Conservation (phyloP, 1,284 basidiomycete genomes). For the Melampsora larici-populina region DNA sequence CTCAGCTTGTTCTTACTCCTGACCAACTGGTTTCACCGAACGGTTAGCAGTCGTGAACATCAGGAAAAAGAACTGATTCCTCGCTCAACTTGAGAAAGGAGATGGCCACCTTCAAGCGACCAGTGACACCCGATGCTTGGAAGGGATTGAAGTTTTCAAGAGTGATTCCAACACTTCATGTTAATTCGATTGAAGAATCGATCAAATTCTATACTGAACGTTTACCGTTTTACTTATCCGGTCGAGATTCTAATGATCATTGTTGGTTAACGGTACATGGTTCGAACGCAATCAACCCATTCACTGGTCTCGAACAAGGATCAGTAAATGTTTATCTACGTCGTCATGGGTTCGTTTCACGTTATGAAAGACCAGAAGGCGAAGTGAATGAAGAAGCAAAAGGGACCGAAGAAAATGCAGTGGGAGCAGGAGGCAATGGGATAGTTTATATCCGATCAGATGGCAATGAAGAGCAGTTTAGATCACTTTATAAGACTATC, state of each 20-base stretch:
- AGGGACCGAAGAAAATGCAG: neutral
- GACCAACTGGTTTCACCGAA: no score
- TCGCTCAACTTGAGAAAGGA: no score
- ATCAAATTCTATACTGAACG: conserved; percentile 1
- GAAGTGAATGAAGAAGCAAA: no score
- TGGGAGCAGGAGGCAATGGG: neutral
- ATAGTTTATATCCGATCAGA: conserved; percentile 1
- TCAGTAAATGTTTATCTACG: conserved; percentile 16
- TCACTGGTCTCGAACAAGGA: neutral
- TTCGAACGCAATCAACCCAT: neutral
- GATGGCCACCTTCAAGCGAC: neutral
- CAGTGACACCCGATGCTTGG: neutral
- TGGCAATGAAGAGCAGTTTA: neutral
- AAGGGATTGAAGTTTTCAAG: neutral
- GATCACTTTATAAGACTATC: neutral
- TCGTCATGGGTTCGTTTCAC: neutral
- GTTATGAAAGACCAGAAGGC: neutral
- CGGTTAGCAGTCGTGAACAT: no score
- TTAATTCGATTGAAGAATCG: neutral
- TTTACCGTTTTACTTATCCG: conserved; percentile 9
- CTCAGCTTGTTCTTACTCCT: no score
- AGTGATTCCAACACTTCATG: neutral
- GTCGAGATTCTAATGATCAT: conserved; percentile 16
- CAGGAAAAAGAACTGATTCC: no score
- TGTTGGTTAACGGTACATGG: conserved; percentile 18